Base-by-base conservation (phyloP, 345 rosid species). In the Lumnitzera littorea region DNA sequence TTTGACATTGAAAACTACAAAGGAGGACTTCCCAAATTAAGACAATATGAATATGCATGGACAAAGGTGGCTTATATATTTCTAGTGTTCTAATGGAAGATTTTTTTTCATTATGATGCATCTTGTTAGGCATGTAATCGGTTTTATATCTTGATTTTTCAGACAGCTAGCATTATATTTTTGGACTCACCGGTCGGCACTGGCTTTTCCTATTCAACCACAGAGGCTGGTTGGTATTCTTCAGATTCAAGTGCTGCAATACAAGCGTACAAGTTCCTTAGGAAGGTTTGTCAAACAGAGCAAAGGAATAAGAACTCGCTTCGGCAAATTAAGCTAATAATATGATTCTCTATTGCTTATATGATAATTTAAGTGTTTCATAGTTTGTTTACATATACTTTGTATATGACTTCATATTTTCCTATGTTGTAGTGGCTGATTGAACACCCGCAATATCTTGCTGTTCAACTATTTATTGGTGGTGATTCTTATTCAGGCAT, bases 401-500 rank as follows among this genome's bases (percentile, higher is more conserved):
- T 50, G 52, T 50, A 10, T 14, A 10, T 50, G 52, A 14, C 13
- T 14, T 50, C 5, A n/a, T 14, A 13, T 14, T 50, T 16, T 14
- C 43, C 43, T 36, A 36, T 36, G 43, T 10, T 51, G 57, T 60
- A 76, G 80, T 76, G 76, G 76, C 29, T 76, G 68, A 31, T 16
- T 5, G 74, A 69, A 13, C 80, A 76, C 50, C 74, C 73, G 2
- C 61, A 76, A 24, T 76, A 65, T 50, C 74, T 76, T 36, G 53
- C 58, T 4, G 6, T 48, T 16, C 71, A 55, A 56, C 58, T 76
- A 24, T 68, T 62, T 49, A 53, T 69, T 20, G 80, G 76, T 24
- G 80, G 74, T 47, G 80, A 76, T 69, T 76, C 76, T 12, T 76
- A 76, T 63, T 65, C 80, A 13, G 80, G 80, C 62, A 69, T 69